These are phyloP conservation scores for Dichotomocladium elegans DNA, from an alignment of 371 early-diverging fungal species.

Conservation along the genomic window DNA sequence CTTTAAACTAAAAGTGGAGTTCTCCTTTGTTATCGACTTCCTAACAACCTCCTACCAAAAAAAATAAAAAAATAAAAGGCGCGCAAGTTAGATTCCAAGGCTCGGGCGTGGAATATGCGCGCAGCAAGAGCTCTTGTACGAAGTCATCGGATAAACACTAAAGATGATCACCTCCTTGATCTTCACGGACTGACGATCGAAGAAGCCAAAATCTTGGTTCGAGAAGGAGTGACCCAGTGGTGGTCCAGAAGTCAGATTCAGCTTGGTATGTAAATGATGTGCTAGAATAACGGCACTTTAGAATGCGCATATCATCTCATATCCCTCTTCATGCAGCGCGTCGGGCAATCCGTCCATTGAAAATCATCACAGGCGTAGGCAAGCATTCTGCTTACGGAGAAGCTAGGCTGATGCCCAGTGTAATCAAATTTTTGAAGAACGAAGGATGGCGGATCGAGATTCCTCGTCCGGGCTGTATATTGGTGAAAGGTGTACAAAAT, in stretches of 20 bases:
- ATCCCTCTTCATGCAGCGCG: slow-evolving; percentile 16
- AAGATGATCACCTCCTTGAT: slow-evolving; percentile 60
- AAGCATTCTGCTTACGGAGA: slow-evolving; percentile 57
- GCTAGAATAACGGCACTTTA: not conserved
- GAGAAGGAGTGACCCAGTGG: slow-evolving; percentile 64
- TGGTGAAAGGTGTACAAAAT: slow-evolving; percentile 33
- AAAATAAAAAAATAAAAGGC: no score
- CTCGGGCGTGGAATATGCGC: slow-evolving; percentile 69
- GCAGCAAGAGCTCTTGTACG: slow-evolving; percentile 67
- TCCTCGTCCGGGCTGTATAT: slow-evolving; percentile 44
- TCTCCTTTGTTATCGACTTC: no score
- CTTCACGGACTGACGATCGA: slow-evolving; percentile 65
- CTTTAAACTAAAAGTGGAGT: no score
- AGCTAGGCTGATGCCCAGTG: slow-evolving; percentile 54
- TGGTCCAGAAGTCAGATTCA: slow-evolving; percentile 54
- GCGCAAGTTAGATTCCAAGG: slow-evolving; percentile 52
- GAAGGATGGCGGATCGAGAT: slow-evolving; percentile 58
- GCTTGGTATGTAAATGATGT: slow-evolving; percentile 18
- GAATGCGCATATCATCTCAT: not conserved
- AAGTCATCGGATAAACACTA: slow-evolving; percentile 39
- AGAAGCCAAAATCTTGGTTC: slow-evolving; percentile 58
- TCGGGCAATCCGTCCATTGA: slow-evolving; percentile 42
- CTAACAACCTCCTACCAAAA: no score
- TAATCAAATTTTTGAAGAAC: slow-evolving; percentile 40
- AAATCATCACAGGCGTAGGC: slow-evolving; percentile 64